phyloP scores from a whole-genome alignment of 805 yeast species.

The Debaryomyces tyrocola region DNA sequence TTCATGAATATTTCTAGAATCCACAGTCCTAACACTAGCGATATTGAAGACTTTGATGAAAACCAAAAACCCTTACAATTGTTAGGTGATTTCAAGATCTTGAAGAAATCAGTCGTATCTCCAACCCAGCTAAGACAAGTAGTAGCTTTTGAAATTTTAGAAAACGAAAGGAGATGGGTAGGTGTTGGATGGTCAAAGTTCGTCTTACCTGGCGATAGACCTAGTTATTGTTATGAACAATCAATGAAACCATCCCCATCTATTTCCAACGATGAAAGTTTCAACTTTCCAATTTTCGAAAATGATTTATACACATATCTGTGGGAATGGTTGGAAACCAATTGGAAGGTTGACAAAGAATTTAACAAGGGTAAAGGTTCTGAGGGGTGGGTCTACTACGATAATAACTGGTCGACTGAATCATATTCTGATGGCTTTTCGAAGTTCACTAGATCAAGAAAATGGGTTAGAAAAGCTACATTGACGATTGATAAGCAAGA shows the following conservation, averaged over 20 bases:
- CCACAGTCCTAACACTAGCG: conserved; percentile 18
- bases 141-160: conserved; percentile 50
- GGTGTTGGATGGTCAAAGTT: conserved; percentile 59
- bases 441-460: conserved; percentile 52
- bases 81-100: conserved; percentile 37
- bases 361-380: conserved; percentile 34
- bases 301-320: conserved; percentile 37
- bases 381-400: conserved; percentile 58
- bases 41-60: conserved; percentile 14
- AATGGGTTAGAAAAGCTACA: conserved; percentile 50
- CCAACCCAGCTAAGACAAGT: conserved; percentile 47
- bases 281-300: conserved; percentile 46
- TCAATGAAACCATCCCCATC: conserved; percentile 28
- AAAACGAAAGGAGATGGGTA: conserved; percentile 62
- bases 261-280: conserved; percentile 28
- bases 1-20: conserved; percentile 9
- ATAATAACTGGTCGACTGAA: conserved; percentile 49
- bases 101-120: conserved; percentile 36
- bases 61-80: conserved; percentile 13
- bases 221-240: conserved; percentile 46
- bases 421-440: conserved; percentile 44
- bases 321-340: conserved; percentile 60
- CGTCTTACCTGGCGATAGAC: conserved; percentile 52
- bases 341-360: conserved; percentile 49
- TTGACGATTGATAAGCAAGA: conserved; percentile 23